These are phyloP conservation scores for Aspergillus homomorphus DNA, from an alignment of 495 filamentous ascomycete genomes.

Conservation along the genomic window DNA sequence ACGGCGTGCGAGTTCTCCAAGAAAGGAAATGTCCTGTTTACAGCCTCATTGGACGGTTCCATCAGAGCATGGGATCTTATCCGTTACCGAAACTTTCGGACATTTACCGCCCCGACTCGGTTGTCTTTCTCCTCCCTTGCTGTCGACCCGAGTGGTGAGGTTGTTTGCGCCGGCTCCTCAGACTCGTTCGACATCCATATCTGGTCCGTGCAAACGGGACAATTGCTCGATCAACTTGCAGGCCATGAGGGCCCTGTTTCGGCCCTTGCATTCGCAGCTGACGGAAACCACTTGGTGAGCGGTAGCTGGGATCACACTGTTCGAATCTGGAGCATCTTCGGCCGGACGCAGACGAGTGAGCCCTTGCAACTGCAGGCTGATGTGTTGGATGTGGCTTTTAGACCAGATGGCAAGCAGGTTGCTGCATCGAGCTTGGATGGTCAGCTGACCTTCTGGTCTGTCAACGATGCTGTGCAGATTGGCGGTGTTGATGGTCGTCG, in stretches of 20 bases:
- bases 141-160: conserved; percentile 94
- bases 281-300: conserved; percentile 77
- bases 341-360: conserved; percentile 88
- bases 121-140: conserved; percentile 90
- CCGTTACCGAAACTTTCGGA: conserved; percentile 93
- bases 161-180: conserved; percentile 89
- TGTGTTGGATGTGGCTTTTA: conserved; percentile 79
- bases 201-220: conserved; percentile 97
- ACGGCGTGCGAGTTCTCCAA: conserved; percentile 95
- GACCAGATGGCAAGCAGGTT: conserved; percentile 86
- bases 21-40: conserved; percentile 91
- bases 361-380: conserved; percentile 88
- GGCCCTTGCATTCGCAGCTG: conserved; percentile 79
- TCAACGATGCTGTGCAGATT: conserved; percentile 80
- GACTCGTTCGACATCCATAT: conserved; percentile 97
- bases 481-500: conserved; percentile 80
- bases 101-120: conserved; percentile 88
- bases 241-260: conserved; percentile 94
- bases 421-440: conserved; percentile 92
- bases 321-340: conserved; percentile 92
- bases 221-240: conserved; percentile 83
- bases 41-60: conserved; percentile 88
- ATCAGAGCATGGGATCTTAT: conserved; percentile 95
- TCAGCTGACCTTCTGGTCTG: conserved; percentile 91
- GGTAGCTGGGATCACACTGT: conserved; percentile 96